These are phyloP conservation scores for Rhodotorula sp. DNA, from an alignment of 1,284 basidiomycete genomes.

Conservation along the genomic window DNA sequence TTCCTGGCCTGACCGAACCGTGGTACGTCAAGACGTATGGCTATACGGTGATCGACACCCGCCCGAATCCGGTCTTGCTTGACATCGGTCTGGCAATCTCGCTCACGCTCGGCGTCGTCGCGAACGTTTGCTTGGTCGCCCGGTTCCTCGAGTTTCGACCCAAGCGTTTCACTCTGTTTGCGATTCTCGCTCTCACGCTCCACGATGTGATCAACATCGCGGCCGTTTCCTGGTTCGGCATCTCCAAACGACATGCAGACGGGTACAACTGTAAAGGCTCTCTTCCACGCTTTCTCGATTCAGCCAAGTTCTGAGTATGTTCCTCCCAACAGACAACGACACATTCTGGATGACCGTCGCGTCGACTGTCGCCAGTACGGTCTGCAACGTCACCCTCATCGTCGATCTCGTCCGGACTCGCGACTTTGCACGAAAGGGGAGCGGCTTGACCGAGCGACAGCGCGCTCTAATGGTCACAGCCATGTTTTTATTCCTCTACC, in stretches of 20 bases:
- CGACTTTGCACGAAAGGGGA: slow-evolving; percentile 68
- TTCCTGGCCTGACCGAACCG: slow-evolving; percentile 62
- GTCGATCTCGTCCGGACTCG: slow-evolving; percentile 62
- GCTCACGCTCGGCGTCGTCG: slow-evolving; percentile 65
- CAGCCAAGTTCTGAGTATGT: no score
- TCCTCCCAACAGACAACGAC: slow-evolving; percentile 51
- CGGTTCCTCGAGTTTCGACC: slow-evolving; percentile 62
- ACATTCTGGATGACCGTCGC: slow-evolving; percentile 79
- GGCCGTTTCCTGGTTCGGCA: slow-evolving; percentile 64
- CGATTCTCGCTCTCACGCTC: slow-evolving; percentile 63
- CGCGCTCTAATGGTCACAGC: slow-evolving; percentile 72
- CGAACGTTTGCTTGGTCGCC: slow-evolving; percentile 66
- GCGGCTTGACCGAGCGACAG: slow-evolving; percentile 76
- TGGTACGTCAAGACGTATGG: slow-evolving; percentile 46
- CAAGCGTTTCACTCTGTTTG: slow-evolving; percentile 47
- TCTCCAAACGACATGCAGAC: slow-evolving; percentile 60
- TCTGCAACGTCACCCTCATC: slow-evolving; percentile 69
- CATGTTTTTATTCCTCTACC: slow-evolving; percentile 69
- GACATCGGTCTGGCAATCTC: slow-evolving; percentile 66
- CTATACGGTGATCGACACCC: slow-evolving; percentile 56
- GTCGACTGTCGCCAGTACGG: slow-evolving; percentile 65
- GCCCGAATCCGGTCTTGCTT: slow-evolving; percentile 60
- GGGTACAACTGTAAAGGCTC: slow-evolving; percentile 53
- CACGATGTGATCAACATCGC: slow-evolving; percentile 67
- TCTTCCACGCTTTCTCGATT: no score